A percentile compares a stretch with the other conserved stretches of the same genome.
Conservation (phyloP, 148 eudicot genomes). For the Cornus suecica region DNA sequence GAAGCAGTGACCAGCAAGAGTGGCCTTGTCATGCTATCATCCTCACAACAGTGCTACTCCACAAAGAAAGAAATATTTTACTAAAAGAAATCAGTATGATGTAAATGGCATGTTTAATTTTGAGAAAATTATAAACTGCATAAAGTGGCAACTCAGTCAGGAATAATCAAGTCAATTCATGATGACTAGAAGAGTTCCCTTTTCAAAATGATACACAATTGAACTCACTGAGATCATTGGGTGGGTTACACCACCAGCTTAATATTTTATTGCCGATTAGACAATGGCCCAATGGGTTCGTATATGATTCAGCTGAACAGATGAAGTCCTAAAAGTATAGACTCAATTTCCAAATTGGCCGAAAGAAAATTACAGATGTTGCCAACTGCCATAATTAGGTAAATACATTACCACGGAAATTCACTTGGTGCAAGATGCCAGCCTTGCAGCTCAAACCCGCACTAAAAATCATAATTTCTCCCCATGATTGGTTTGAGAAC, state of each 20-base stretch:
- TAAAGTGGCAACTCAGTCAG: neutral
- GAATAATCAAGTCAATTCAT: neutral
- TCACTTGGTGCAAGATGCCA: neutral
- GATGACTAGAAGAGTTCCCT: too few species aligned
- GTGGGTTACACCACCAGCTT: neutral
- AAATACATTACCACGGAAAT: too few species aligned
- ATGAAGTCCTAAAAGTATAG: neutral
- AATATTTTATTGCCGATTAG: too few species aligned
- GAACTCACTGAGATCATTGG: neutral
- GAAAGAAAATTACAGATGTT: neutral
- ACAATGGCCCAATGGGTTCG: too few species aligned
- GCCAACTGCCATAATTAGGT: neutral
- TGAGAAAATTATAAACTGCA: neutral
- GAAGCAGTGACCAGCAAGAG: constrained; percentile 88
- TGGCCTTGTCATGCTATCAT: constrained; percentile 88
- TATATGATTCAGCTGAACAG: neutral
- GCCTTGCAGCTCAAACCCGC: neutral
- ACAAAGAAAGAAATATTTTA: constrained; percentile 9
- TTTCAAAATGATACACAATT: too few species aligned
- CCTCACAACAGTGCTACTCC: constrained; percentile 86
- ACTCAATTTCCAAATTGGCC: neutral
- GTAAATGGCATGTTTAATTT: neutral
- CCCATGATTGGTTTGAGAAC: neutral
- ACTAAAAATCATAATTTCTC: neutral
- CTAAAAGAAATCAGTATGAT: constrained; percentile 3